Evolutionary conservation across 352 stramenopile species (phyloP).

Genomic region (Phytophthora cryptogea): DNA sequence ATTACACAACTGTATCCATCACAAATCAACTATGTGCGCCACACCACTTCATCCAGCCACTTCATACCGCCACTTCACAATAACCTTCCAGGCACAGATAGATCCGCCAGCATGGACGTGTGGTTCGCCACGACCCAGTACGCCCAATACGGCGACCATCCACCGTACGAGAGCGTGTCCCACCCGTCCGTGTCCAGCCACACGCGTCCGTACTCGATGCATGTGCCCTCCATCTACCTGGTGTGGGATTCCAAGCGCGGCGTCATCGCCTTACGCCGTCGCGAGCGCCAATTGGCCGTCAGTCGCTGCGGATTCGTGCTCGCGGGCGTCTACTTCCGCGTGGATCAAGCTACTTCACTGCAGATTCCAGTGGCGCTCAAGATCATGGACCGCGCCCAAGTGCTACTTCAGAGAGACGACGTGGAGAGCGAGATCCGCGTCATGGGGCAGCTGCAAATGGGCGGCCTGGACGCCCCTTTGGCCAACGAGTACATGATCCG

Average conservation of each 20-base stretch:
- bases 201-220: conserved; percentile 59
- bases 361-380: conserved; percentile 79
- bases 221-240: conserved; percentile 63
- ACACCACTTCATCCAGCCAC: not conserved
- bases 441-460: conserved; percentile 80
- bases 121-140: conserved; percentile 70
- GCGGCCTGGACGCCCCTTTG: conserved; percentile 72
- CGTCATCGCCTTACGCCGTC: conserved; percentile 74
- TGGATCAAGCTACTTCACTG: conserved; percentile 44
- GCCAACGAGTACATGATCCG: conserved; percentile 75
- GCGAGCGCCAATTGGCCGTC: conserved; percentile 66
- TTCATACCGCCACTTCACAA: not conserved
- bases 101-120: conserved; percentile 60
- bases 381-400: conserved; percentile 75
- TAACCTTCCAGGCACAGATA: not conserved
- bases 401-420: conserved; percentile 78
- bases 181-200: conserved; percentile 58
- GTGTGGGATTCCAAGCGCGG: conserved; percentile 69
- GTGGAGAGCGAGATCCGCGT: conserved; percentile 81
- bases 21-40: no score
- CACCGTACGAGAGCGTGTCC: conserved; percentile 61
- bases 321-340: conserved; percentile 74
- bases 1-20: conserved; percentile 12
- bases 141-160: conserved; percentile 46
- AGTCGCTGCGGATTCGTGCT: conserved; percentile 84